Base-by-base conservation (phyloP, 2,329 filamentous ascomycete species). In the Colletotrichum noveboracense region DNA sequence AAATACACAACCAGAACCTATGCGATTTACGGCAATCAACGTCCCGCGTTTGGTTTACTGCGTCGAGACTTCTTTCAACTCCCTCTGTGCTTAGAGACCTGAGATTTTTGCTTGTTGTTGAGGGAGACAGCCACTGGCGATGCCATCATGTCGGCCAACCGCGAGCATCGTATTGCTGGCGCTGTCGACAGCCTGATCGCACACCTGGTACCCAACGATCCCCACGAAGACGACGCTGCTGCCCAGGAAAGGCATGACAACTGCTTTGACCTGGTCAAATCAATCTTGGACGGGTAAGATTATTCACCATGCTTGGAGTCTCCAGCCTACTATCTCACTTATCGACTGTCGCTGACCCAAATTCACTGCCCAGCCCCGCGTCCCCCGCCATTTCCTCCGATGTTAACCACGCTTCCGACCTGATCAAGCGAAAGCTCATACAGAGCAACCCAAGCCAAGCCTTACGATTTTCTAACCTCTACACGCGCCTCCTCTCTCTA, bases 351-450 rank as follows among this genome's bases (percentile, higher is more conserved):
- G 34, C 70, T 73, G 52, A 70, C 48, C 12, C 18, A 26, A 69
- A 62, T 34, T 52, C 58, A 62, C 28, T 34, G 55, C 77, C 61
- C 74, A 90, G 88, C 77, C 87, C 88, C 60, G 82, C 85, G 74
- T 89, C 89, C 76, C 88, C 91, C 66, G 86, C 89, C 70, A 85
- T 93, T 68, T 89, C 91, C 34, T 90, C 93, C 75, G 94, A 96
- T 82, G 93, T 98, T 78, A 96, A 98, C 83, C 96, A 98, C 88
- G 96, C 96, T 70, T 95, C 95, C 34, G 96, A 98, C 83, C 87
- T 98, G 80, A 98, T 99, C 84, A 97, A 96, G 87, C 92, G 95
- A 82, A 95, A 94, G 85, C 89, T 99, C 78, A 91, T 97, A 74
- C 92, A 94, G 80, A 94, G 93, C 79, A 95, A 95, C 81, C 91